A percentile compares a stretch with the other conserved stretches of the same genome.
These are phyloP conservation scores for Penicillium cataractarum DNA, from an alignment of 495 filamentous ascomycete species.

Conservation along the genomic window DNA sequence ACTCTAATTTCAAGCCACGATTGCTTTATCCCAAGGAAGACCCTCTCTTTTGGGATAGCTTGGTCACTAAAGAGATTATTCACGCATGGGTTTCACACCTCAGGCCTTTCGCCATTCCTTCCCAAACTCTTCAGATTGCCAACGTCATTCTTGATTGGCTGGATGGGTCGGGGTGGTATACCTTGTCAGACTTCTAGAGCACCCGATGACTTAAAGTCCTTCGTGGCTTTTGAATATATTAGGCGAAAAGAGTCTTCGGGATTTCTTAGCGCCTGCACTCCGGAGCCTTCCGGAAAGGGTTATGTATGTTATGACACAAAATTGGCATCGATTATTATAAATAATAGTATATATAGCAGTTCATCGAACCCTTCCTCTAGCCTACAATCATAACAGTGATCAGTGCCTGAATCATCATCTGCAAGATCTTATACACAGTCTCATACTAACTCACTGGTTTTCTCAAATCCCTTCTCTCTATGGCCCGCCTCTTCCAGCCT, in stretches of 20 bases:
- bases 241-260: not conserved
- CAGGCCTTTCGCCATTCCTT: not conserved
- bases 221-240: not conserved
- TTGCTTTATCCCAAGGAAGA: not conserved
- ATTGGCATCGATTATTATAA: not conserved
- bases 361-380: not conserved
- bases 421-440: not conserved
- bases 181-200: not conserved
- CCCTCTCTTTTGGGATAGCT: not conserved
- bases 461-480: not conserved
- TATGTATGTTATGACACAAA: not conserved
- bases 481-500: conserved; percentile 33
- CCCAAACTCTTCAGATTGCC: not conserved
- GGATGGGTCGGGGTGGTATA: no score
- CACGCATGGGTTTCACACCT: not conserved
- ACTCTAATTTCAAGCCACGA: not conserved
- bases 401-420: not conserved
- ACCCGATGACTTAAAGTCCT: not conserved
- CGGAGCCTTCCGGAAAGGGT: not conserved
- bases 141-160: not conserved
- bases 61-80: not conserved
- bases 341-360: not conserved
- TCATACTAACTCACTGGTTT: not conserved
- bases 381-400: not conserved
- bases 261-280: not conserved